A percentile compares a stretch with the other conserved stretches of the same genome.
These are phyloP conservation scores for Coniella vitis DNA, from an alignment of 2,329 filamentous ascomycete species.

Conservation along the genomic window DNA sequence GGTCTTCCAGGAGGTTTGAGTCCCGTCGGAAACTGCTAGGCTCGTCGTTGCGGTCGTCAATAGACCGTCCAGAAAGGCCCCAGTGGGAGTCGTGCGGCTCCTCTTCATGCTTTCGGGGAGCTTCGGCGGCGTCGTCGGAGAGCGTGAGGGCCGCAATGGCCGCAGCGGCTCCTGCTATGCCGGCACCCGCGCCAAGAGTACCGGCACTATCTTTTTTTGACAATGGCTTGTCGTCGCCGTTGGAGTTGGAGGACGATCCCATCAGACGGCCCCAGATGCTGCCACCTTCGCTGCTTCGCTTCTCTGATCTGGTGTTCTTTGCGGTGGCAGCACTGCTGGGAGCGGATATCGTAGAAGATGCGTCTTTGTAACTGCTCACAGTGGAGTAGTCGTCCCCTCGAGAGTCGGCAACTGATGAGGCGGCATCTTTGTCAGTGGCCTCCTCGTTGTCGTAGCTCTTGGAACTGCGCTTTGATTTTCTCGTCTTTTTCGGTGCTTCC, in stretches of 20 bases:
- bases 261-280: slow-evolving; percentile 46
- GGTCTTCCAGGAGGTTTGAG: slow-evolving; percentile 32
- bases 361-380: slow-evolving; percentile 36
- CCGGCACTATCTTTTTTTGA: slow-evolving; percentile 56
- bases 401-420: slow-evolving; percentile 42
- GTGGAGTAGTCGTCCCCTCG: slow-evolving; percentile 29
- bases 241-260: slow-evolving; percentile 28
- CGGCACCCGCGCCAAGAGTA: slow-evolving; percentile 64
- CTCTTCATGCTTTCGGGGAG: slow-evolving; percentile 29
- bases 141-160: slow-evolving; percentile 34
- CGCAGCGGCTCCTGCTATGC: slow-evolving; percentile 43
- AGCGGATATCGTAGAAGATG: slow-evolving; percentile 40
- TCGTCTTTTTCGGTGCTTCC: slow-evolving; percentile 25
- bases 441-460: slow-evolving; percentile 30
- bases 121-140: slow-evolving; percentile 41
- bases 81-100: slow-evolving; percentile 13
- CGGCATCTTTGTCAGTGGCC: slow-evolving; percentile 36
- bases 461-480: slow-evolving; percentile 25
- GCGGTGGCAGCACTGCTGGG: slow-evolving; percentile 26
- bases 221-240: slow-evolving; percentile 30
- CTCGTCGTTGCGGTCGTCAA: slow-evolving; percentile 17
- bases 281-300: slow-evolving; percentile 32
- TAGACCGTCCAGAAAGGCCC: too few relatives aligned
- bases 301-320: slow-evolving; percentile 29
- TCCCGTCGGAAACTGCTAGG: slow-evolving; percentile 15